Conservation (phyloP, 371 early-diverging fungal species). For the Mucor mucedo region DNA sequence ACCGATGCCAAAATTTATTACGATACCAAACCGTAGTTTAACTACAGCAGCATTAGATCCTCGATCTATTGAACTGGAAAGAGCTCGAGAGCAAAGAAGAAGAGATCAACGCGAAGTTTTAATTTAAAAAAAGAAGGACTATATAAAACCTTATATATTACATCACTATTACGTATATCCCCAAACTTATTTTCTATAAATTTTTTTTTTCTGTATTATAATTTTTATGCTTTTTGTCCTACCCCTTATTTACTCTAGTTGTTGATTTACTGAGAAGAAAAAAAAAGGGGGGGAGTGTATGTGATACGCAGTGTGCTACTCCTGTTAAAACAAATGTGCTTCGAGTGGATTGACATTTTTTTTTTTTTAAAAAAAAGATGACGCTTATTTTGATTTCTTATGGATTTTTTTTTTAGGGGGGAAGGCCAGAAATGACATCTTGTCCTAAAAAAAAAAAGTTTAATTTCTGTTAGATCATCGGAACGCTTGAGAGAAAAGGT, state of each 20-base stretch:
- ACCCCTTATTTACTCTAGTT: no score
- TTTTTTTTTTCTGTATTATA: slow-evolving; percentile 3
- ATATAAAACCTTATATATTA: not conserved
- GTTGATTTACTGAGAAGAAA: not conserved
- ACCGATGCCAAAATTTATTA: slow-evolving; percentile 56
- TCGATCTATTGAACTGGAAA: slow-evolving; percentile 37
- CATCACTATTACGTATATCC: slow-evolving; percentile 18
- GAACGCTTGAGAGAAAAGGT: no score
- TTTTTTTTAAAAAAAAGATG: no score
- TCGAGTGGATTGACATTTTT: no score
- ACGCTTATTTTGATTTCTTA: no score
- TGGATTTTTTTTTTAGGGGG: no score
- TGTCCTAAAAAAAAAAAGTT: no score
- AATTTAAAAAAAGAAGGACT: slow-evolving; percentile 18
- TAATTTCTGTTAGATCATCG: no score
- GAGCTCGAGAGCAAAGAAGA: slow-evolving; percentile 43
- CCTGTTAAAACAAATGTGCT: no score
- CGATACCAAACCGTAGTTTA: slow-evolving; percentile 38
- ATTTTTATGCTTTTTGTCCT: not conserved
- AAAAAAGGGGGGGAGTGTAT: not conserved
- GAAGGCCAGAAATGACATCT: no score
- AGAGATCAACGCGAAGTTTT: slow-evolving; percentile 43
- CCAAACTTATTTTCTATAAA: not conserved
- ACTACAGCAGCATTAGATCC: slow-evolving; percentile 23
- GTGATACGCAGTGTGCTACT: no score